Base-by-base conservation (phyloP, 331 rosid genomes). In the Telfairia occidentalis region DNA sequence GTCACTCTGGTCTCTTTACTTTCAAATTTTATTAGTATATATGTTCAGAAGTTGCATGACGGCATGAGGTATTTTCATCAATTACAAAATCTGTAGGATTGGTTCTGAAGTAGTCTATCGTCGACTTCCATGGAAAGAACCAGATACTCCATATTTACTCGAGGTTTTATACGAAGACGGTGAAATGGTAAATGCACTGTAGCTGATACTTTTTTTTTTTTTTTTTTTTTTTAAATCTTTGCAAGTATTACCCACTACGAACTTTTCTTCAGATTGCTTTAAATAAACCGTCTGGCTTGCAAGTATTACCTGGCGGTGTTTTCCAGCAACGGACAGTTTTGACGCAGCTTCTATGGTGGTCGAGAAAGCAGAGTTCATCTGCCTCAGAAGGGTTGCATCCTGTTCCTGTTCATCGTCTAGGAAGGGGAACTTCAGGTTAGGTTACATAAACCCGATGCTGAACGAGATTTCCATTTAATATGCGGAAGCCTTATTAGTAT, bases 401-500 rank as follows among this genome's bases (percentile, higher is more conserved):
- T 78, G 88, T 84, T 76, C 96, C 97, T 24, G 98, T 88, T 73
- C 98, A 94, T 86, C 98, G 97, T 63, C 83, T 94, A 32, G 97
- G 96, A 76, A 87, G 98, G 84, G 98, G 97, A 63, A 91, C 98
- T 66, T 94, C 98, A 89, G 98, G 98, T 94, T 80, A 78, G 79
- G 53, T 67, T 54, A 67, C 65, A 65, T 38, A 32, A 18, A 61
- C 65, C 49, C 15, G 7, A 18, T 32, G 57, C 77, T 57, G 61
- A 65, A 53, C 19, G 75, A 70, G 53, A 74, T 37, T 13, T 15
- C 10, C 18, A 18, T 48, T 48, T 29, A n/a, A 71, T 18, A 4
- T 15, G 75, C 18, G 1, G 59, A 48, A 13, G 29, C 60, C 48
- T 16, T 28, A 48, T 46, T 71, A 8, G 2, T 28, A 70, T 45